phyloP scores from a whole-genome alignment of 2,329 filamentous ascomycete genomes.

The Hymenoscyphus linearis region DNA sequence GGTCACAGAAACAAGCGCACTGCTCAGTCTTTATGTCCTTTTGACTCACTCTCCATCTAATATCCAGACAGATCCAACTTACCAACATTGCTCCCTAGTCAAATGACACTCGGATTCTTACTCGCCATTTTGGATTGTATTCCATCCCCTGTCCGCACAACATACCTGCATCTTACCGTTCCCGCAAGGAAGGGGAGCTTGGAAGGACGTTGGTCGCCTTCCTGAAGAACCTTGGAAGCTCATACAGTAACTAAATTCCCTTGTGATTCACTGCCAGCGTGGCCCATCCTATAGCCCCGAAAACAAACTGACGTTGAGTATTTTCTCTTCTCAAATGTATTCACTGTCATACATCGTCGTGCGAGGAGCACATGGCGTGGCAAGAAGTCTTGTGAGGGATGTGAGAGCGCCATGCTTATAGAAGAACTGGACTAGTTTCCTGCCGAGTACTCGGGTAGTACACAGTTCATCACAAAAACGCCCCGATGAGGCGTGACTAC shows the following conservation, averaged over 20 bases:
- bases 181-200: not conserved
- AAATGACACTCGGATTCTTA: not conserved
- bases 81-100: not conserved
- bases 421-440: constrained; percentile 1
- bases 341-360: constrained; percentile 1
- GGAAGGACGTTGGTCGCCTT: not conserved
- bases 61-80: not conserved
- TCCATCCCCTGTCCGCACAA: not conserved
- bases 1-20: constrained; percentile 1
- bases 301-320: not conserved
- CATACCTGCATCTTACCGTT: not conserved
- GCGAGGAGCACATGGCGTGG: constrained; percentile 1
- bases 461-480: not conserved
- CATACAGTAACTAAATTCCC: not conserved
- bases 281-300: not conserved
- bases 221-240: constrained; percentile 3
- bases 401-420: not conserved
- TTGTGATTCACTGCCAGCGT: not conserved
- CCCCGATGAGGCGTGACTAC: not conserved
- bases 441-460: not conserved
- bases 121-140: not conserved
- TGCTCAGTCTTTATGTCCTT: constrained; percentile 9
- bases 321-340: not conserved
- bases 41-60: not conserved
- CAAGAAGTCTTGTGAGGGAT: constrained; percentile 3